phyloP scores from a whole-genome alignment of 148 eudicot genomes.

The Mesembryanthemum crystallinum region DNA sequence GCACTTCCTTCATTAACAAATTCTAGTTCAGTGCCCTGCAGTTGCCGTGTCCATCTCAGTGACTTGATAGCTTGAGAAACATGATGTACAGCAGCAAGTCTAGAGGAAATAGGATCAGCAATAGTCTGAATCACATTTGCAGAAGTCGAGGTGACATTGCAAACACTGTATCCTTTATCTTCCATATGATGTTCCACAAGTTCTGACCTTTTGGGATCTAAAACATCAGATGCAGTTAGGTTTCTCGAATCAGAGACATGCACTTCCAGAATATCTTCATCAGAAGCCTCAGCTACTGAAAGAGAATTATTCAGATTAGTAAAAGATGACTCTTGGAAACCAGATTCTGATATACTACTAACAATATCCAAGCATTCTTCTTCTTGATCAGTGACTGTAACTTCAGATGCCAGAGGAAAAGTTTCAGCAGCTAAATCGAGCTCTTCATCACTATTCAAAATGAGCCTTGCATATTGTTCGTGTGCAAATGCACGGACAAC shows the following conservation, averaged over 20 bases:
- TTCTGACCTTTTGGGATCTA: slow-evolving; percentile 27
- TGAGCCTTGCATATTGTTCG: slow-evolving; percentile 95
- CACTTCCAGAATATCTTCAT: slow-evolving; percentile 24
- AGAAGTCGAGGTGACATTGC: slow-evolving; percentile 34
- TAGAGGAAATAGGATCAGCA: slow-evolving; percentile 70
- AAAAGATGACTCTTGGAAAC: slow-evolving; percentile 39
- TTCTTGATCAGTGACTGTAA: slow-evolving; percentile 54
- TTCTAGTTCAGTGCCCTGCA: slow-evolving; percentile 42
- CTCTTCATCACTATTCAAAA: slow-evolving; percentile 67
- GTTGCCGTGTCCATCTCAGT: slow-evolving; percentile 82
- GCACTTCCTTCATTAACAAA: slow-evolving; percentile 26
- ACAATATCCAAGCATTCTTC: slow-evolving; percentile 76
- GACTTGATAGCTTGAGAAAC: slow-evolving; percentile 97
- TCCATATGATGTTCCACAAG: slow-evolving; percentile 21
- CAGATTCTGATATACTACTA: slow-evolving; percentile 47
- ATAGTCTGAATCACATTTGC: slow-evolving; percentile 40
- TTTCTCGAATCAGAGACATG: slow-evolving; percentile 32
- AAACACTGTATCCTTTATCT: slow-evolving; percentile 27
- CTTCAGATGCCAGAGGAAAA: slow-evolving; percentile 56
- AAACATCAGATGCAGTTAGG: slow-evolving; percentile 31
- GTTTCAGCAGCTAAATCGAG: slow-evolving; percentile 54
- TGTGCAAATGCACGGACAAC: slow-evolving; percentile 95
- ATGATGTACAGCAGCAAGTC: slow-evolving; percentile 90
- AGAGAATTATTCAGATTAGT: slow-evolving; percentile 30
- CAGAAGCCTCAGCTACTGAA: slow-evolving; percentile 33